Conservation (phyloP, 331 rosid genomes). For the Spiraea crenata region DNA sequence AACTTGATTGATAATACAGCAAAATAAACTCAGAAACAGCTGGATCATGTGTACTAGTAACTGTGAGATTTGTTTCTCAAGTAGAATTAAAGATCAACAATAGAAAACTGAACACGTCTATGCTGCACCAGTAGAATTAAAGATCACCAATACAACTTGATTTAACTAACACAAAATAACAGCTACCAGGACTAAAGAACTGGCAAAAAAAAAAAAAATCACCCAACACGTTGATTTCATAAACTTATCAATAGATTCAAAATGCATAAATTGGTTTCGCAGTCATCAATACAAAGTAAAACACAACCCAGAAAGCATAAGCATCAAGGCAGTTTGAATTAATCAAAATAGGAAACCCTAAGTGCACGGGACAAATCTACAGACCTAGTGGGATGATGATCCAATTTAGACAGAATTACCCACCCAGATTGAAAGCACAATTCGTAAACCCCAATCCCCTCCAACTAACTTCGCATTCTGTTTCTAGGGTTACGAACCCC, state of each 20-base stretch:
- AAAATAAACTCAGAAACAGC: too few relatives aligned
- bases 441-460: too few relatives aligned
- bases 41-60: too few relatives aligned
- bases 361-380: too few relatives aligned
- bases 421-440: conserved; percentile 9
- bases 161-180: neutral
- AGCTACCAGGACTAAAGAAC: neutral
- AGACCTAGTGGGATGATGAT: conserved; percentile 7
- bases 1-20: too few relatives aligned
- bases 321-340: neutral
- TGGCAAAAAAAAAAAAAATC: neutral
- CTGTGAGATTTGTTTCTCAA: too few relatives aligned
- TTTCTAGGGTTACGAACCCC: conserved; percentile 36
- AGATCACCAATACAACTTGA: too few relatives aligned
- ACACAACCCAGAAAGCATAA: neutral
- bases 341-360: neutral
- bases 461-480: conserved; percentile 15
- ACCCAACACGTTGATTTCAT: neutral
- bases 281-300: too few relatives aligned
- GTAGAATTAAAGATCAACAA: too few relatives aligned
- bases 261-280: conserved; percentile 3
- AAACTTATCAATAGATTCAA: neutral
- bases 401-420: conserved; percentile 6
- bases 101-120: too few relatives aligned
- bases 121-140: too few relatives aligned